A percentile compares a stretch with the other conserved stretches of the same genome.
phyloP scores from a whole-genome alignment of 495 filamentous ascomycete species.

The Talaromyces thailandensis region DNA sequence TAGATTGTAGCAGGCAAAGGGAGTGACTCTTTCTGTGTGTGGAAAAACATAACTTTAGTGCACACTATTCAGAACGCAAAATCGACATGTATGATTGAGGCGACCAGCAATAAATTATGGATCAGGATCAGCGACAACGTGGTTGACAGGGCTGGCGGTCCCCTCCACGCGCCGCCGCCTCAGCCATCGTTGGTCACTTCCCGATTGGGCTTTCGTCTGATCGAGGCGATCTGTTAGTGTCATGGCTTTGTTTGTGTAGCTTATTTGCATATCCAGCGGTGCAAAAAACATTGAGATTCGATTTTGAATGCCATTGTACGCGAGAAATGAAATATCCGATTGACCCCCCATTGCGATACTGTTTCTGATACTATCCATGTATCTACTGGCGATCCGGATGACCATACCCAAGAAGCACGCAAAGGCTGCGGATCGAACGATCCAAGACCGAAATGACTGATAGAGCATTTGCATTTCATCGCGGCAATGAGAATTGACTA shows the following conservation, averaged over 20 bases:
- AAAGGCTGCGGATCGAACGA: not conserved
- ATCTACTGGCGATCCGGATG: not conserved
- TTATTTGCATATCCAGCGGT: not conserved
- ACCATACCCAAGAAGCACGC: not conserved
- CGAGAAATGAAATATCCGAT: not conserved
- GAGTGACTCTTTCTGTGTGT: not conserved
- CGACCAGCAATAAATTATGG: conserved; percentile 3
- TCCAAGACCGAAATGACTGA: not conserved
- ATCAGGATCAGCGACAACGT: conserved; percentile 19
- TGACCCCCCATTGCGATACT: not conserved
- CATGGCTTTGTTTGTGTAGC: not conserved
- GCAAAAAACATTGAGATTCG: not conserved
- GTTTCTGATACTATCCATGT: not conserved
- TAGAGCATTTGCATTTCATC: not conserved
- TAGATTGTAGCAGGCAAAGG: not conserved
- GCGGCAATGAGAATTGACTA: not conserved
- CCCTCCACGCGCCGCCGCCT: not conserved
- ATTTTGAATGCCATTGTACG: not conserved
- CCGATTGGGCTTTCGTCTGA: not conserved
- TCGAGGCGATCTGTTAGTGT: not conserved
- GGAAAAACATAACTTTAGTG: not conserved
- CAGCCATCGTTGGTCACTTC: conserved; percentile 1
- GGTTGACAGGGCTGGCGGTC: conserved; percentile 22
- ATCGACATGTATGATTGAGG: not conserved
- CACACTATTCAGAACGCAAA: not conserved